Conservation (phyloP, 371 early-diverging fungal species). For the Haplosporangium sp. region DNA sequence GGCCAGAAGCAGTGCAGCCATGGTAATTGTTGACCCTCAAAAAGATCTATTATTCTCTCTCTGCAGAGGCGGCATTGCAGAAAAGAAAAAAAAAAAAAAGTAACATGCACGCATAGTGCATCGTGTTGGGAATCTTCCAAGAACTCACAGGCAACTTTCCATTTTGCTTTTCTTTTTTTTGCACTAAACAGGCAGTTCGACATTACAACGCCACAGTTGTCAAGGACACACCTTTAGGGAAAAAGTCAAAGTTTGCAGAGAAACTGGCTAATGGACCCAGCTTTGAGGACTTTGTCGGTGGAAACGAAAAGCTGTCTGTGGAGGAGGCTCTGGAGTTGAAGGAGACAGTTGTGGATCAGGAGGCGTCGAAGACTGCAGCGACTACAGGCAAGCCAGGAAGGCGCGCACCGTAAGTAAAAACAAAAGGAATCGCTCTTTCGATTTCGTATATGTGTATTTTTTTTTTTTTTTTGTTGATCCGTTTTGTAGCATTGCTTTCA, state of each 20-base stretch:
- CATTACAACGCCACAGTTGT: conserved; percentile 48
- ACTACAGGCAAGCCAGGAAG: conserved; percentile 31
- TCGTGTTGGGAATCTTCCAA: too few species aligned
- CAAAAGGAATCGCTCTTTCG: too few species aligned
- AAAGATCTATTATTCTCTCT: too few species aligned
- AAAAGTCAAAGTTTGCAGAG: conserved; percentile 63
- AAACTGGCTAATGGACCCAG: conserved; percentile 69
- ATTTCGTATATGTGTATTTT: not conserved
- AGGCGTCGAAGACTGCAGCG: conserved; percentile 46
- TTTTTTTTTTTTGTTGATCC: not conserved
- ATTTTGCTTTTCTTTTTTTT: conserved; percentile 4
- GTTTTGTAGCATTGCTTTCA: not conserved
- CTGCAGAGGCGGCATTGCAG: not conserved
- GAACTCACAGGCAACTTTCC: too few species aligned
- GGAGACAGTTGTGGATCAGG: conserved; percentile 62
- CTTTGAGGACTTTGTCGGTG: conserved; percentile 78
- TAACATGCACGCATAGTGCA: too few species aligned
- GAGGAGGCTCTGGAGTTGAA: conserved; percentile 75
- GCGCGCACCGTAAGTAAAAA: conserved; percentile 33
- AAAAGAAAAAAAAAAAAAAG: not conserved
- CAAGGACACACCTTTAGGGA: conserved; percentile 35
- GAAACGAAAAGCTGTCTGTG: conserved; percentile 67
- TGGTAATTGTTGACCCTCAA: conserved; percentile 14
- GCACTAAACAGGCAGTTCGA: conserved; percentile 13
- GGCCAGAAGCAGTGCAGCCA: conserved; percentile 22